Evolutionary conservation across 331 rosid genomes (phyloP), one percentile per base, ranked within the genome.

Genomic region (Cydonia oblonga): DNA sequence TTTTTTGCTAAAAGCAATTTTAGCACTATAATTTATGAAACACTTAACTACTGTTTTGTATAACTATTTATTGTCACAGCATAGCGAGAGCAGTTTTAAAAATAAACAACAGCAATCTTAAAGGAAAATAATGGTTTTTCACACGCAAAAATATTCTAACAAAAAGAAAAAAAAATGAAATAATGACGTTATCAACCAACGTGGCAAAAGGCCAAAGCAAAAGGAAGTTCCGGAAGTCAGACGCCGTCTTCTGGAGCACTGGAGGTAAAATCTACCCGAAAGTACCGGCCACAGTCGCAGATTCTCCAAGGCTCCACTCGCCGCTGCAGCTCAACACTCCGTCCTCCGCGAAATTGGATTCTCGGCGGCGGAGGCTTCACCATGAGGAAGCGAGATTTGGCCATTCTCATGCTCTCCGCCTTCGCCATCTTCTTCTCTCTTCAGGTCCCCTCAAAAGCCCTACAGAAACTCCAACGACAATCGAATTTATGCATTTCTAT

Each of bases 351-450:
- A 71, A 54, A 14, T 33, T 12, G 10, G 40, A 28, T 57, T 58
- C 57, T 59, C 59, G 9, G 59, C n/a, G 59, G 22, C 61, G 20
- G 44, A 59, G 76, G 23, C 25, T 51, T 78, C 58, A 64, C 44
- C 5, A 91, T 95, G 99, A 95, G 99, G 96, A 95, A 95, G 90
- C 97, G 99, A 58, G 99, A 96, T 83, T 90, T 95, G 79, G 90
- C 97, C 63, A 95, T 95, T 81, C 97, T 95, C 51, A 95, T 95
- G 97, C 99, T 95, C 53, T 88, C 88, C 13, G 96, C 99, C 76
- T 91, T 95, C 84, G 99, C 99, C 56, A 88, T 95, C 78, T 95
- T 95, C 87, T 95, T 90, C 90, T 84, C 99, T 64, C 96, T 95
- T 58, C 99, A 95, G 90, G 99, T 95, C 22, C 49, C 44, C 13